A percentile compares a stretch with the other conserved stretches of the same genome.
phyloP scores from a whole-genome alignment of 768 basidiomycete genomes.

The Lactarius deliciosus region DNA sequence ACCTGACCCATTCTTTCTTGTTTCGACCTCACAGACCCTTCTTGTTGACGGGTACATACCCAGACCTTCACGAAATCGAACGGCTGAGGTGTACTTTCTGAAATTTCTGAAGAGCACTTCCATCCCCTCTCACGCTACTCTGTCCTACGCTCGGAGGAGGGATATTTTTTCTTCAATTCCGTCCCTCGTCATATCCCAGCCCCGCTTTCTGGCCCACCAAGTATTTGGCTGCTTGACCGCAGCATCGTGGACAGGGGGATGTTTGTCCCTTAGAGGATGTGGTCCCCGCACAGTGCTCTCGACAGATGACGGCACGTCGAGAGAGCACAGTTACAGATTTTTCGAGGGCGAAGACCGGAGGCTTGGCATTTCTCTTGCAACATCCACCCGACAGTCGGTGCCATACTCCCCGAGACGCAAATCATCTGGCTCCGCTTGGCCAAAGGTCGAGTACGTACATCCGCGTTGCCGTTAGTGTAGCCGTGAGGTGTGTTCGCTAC shows the following conservation, averaged over 20 bases:
- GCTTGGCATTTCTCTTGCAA: background rate
- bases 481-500: background rate
- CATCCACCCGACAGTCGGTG: background rate
- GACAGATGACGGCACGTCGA: background rate
- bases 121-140: background rate
- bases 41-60: background rate
- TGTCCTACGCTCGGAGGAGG: background rate
- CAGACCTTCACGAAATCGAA: background rate
- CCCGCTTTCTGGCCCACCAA: background rate
- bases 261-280: background rate
- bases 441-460: background rate
- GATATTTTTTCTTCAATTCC: background rate
- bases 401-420: background rate
- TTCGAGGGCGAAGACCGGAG: background rate
- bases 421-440: background rate
- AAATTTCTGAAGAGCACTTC: background rate
- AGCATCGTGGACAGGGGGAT: background rate
- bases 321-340: background rate
- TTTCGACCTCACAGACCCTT: background rate
- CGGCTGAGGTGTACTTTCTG: background rate
- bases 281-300: background rate
- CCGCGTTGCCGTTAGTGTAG: background rate
- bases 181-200: background rate
- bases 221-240: background rate
- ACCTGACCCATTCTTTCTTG: background rate